Evolutionary conservation across 1,284 basidiomycete species (phyloP).

Genomic region (Calocybe gambosa): DNA sequence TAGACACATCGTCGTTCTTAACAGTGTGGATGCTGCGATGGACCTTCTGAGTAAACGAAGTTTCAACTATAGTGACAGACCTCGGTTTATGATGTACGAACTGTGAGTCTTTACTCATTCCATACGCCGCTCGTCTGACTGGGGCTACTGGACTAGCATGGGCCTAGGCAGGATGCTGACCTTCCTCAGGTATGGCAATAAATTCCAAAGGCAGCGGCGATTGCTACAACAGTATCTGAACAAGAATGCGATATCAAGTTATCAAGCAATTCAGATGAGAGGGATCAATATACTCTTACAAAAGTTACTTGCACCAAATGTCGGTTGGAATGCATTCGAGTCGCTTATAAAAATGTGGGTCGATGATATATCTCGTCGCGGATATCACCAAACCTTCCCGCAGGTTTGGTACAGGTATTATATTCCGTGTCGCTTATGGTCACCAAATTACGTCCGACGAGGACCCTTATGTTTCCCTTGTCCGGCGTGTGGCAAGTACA

Average conservation of each 20-base stretch:
- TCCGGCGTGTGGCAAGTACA: constrained; percentile 5
- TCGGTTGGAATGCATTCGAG: not conserved
- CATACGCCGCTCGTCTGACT: not conserved
- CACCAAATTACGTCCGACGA: constrained; percentile 19
- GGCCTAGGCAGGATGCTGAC: constrained; percentile 16
- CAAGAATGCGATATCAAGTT: constrained; percentile 8
- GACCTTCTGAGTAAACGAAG: constrained; percentile 29
- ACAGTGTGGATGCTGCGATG: constrained; percentile 23
- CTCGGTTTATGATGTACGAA: constrained; percentile 14
- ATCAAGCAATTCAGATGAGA: constrained; percentile 14
- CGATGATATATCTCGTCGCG: no score
- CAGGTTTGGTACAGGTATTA: constrained; percentile 21
- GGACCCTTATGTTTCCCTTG: constrained; percentile 18
- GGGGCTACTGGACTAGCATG: constrained; percentile 10
- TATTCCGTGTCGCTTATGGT: constrained; percentile 20
- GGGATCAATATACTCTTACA: constrained; percentile 16
- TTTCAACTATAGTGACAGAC: constrained; percentile 27
- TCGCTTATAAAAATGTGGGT: no score
- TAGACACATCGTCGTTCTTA: constrained; percentile 25
- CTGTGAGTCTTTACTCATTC: constrained; percentile 3
- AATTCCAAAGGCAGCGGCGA: constrained; percentile 17
- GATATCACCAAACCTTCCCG: not conserved
- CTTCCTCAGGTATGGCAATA: constrained; percentile 17
- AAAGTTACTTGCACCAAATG: constrained; percentile 7
- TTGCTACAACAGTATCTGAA: constrained; percentile 19